A percentile compares a stretch with the other conserved stretches of the same genome.
These are phyloP conservation scores for Betula pendula DNA, from an alignment of 306 rosid species.

Conservation along the genomic window DNA sequence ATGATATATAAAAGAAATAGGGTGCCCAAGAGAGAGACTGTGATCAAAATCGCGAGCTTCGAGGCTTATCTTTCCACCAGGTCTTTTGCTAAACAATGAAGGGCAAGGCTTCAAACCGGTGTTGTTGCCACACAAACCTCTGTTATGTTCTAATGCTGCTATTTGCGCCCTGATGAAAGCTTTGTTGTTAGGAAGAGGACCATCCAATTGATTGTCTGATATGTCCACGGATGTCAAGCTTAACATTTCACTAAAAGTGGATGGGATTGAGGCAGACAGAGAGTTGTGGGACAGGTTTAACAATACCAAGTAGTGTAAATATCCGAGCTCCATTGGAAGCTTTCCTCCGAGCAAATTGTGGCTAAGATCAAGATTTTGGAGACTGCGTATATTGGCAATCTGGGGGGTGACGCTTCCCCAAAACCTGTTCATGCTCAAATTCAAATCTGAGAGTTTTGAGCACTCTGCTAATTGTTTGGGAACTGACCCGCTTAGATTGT, in stretches of 20 bases:
- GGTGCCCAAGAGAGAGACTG: not conserved
- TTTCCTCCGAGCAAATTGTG: conserved; percentile 25
- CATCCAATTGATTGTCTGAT: conserved; percentile 24
- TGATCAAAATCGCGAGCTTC: not conserved
- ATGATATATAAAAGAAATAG: not conserved
- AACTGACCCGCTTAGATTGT: not conserved
- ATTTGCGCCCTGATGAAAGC: not conserved
- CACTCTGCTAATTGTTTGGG: not conserved
- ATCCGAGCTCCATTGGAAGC: conserved; percentile 40
- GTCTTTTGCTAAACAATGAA: not conserved
- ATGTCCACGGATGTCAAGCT: conserved; percentile 36
- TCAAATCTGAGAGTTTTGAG: not conserved
- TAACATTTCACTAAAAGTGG: conserved; percentile 20
- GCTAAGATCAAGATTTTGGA: conserved; percentile 46
- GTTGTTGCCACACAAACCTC: not conserved
- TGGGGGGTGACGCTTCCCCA: not conserved
- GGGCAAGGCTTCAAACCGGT: not conserved
- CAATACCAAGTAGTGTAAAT: conserved; percentile 16
- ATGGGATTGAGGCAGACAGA: conserved; percentile 46
- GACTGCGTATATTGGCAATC: conserved; percentile 15
- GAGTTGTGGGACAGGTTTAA: conserved; percentile 49
- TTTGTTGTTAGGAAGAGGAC: not conserved
- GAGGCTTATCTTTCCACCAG: not conserved
- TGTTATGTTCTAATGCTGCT: not conserved
- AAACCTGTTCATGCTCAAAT: not conserved